Evolutionary conservation across 768 basidiomycete species (phyloP), one percentile per base, ranked within the genome.

Genomic region (Candolleomyces efflorescens): DNA sequence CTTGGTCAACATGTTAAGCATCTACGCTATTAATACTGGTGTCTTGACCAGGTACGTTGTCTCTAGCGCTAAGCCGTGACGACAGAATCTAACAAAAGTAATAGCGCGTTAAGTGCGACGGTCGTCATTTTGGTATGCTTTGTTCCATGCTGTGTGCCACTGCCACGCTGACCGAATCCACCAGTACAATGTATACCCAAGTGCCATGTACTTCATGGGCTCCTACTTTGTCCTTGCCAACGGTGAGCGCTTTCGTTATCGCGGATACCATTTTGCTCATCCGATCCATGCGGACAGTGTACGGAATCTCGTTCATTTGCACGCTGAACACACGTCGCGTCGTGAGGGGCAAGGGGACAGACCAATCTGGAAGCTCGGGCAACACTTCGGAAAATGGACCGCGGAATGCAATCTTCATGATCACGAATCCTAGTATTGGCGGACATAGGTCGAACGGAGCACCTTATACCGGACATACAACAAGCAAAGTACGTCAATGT

Each of bases 11-110:
- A 75, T 64, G 2, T 69, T 88, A 27, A 82, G 74, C 7, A 63
- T 83, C n/a, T 85, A 85, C 58, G 84, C 85, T 15, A 69, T 87
- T 43, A 85, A 82, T 59, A 87, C 85, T 0, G 86, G 86, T 18
- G 71, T 74, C 5, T 54, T 86, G 51, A 84, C 83, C n/a, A 83
- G 82, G 84, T 79, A 62, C 50, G 67, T 68, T 49, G 47, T 20
- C 13, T 44, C 23, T 36, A 36, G 11, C 18, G 38, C 11, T 24
- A 44, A n/a, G n/a, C 23, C 15, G 10, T n/a, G 47, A 22, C 26
- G 22, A 18, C 27, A 24, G 39, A 9, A 37, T 38, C 50, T 58
- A 7, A 60, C 54, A 26, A 32, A 11, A 32, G 32, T 44, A 26
- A 32, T 37, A 81, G 81, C 45, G 72, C 75, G 3, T 61, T 79